Evolutionary conservation across 306 rosid genomes (phyloP).

Genomic region (Casuarina equisetifolia): DNA sequence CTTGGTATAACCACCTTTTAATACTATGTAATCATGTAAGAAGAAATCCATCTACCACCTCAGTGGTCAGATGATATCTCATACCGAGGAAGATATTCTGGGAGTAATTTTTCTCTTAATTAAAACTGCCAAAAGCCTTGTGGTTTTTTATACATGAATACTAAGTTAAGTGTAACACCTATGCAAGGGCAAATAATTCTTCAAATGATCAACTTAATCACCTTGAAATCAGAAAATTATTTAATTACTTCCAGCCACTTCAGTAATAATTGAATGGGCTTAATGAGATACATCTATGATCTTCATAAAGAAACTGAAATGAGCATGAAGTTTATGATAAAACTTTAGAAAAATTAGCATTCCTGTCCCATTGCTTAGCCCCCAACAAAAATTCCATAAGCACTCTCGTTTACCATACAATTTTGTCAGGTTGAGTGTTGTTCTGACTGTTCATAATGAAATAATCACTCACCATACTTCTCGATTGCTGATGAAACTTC

Average conservation of each 20-base stretch:
- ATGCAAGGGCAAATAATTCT: neutral
- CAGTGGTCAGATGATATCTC: neutral
- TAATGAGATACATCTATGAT: neutral
- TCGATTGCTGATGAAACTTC: constrained; percentile 88
- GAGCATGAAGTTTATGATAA: neutral
- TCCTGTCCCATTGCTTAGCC: neutral
- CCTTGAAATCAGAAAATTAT: neutral
- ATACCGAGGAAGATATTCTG: neutral
- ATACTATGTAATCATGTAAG: neutral
- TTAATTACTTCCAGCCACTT: neutral
- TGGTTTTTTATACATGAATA: neutral
- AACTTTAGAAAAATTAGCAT: neutral
- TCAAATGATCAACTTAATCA: neutral
- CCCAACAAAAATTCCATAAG: neutral
- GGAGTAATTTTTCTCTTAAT: neutral
- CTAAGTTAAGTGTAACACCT: neutral
- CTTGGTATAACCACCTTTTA: neutral
- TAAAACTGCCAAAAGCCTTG: neutral
- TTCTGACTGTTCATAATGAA: constrained; percentile 11
- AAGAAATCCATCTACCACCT: neutral
- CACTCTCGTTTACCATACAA: neutral
- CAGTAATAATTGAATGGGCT: neutral
- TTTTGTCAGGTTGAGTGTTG: neutral
- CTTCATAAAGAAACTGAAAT: neutral
- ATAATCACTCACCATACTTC: constrained; percentile 63